Evolutionary conservation across 805 yeast genomes (phyloP).

Genomic region (Ogataea haglerorum): DNA sequence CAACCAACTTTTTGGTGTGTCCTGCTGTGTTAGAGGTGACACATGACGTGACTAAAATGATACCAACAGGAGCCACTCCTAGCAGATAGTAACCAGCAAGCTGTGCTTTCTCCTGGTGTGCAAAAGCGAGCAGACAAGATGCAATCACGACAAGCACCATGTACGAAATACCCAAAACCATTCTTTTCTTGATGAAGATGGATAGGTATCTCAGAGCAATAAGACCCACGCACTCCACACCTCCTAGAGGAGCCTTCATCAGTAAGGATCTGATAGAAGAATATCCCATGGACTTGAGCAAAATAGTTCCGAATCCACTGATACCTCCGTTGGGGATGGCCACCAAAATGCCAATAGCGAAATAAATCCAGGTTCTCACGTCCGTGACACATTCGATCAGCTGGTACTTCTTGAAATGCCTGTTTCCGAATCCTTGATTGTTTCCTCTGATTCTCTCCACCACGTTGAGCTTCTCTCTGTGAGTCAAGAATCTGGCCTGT

Average conservation of each 20-base stretch:
- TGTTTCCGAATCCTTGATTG: constrained; percentile 25
- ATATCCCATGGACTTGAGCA: constrained; percentile 28
- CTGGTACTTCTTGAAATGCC: constrained; percentile 23
- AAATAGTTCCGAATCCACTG: constrained; percentile 45
- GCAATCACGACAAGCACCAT: constrained; percentile 26
- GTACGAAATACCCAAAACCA: constrained; percentile 21
- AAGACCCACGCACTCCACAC: constrained; percentile 32
- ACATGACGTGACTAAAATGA: constrained; percentile 27
- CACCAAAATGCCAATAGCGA: constrained; percentile 29
- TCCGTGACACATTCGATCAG: constrained; percentile 19
- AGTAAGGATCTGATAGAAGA: constrained; percentile 24
- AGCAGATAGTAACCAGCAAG: constrained; percentile 31
- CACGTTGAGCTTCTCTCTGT: constrained; percentile 35
- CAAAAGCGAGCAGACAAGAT: constrained; percentile 11
- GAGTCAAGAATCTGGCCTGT: constrained; percentile 38
- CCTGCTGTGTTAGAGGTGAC: constrained; percentile 41
- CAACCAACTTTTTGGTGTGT: constrained; percentile 48
- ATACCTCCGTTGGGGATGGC: constrained; percentile 33
- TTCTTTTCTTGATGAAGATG: constrained; percentile 23
- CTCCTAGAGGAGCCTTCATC: constrained; percentile 27
- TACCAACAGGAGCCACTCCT: constrained; percentile 24
- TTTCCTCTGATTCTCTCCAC: constrained; percentile 28
- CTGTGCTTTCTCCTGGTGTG: constrained; percentile 10
- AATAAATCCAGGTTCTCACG: constrained; percentile 43
- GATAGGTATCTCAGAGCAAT: constrained; percentile 30